Conservation (phyloP, 1,284 basidiomycete genomes). For the Kwoniella shivajii region DNA sequence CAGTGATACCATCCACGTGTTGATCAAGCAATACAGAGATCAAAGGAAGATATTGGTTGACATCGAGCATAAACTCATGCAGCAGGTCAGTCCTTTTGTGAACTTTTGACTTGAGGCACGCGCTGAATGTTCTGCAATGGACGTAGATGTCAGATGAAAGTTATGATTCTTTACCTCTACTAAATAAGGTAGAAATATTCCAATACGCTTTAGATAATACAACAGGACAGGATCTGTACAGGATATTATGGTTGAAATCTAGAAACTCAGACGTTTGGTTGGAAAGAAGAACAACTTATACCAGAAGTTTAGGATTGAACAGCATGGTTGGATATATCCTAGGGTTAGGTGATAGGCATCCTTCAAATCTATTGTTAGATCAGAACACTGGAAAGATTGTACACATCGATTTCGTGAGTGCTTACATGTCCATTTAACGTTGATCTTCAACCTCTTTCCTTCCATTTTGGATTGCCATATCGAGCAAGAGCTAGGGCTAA, state of each 20-base stretch:
- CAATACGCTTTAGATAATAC: constrained; percentile 99
- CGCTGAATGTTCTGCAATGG: background rate
- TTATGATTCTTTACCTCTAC: constrained; percentile 88
- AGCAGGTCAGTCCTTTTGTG: constrained; percentile 65
- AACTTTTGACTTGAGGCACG: background rate
- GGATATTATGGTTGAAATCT: constrained; percentile 96
- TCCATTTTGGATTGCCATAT: no score
- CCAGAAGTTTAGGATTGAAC: constrained; percentile 90
- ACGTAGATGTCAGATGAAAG: constrained; percentile 91
- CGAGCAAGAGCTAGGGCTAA: no score
- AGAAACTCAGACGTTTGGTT: constrained; percentile 96
- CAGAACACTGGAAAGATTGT: constrained; percentile 93
- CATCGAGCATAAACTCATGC: constrained; percentile 97
- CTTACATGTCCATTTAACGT: no score
- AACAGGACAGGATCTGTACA: constrained; percentile 97
- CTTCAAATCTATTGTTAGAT: constrained; percentile 92
- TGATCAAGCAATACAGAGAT: constrained; percentile 94
- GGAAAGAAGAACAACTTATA: constrained; percentile 94
- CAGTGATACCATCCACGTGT: constrained; percentile 96
- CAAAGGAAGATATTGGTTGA: constrained; percentile 94
- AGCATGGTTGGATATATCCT: constrained; percentile 98
- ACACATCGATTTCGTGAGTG: constrained; percentile 82
- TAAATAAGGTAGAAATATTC: constrained; percentile 99
- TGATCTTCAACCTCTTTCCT: background rate
- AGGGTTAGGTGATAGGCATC: constrained; percentile 97